These are phyloP conservation scores for Pseudocercospora eumusae DNA, from an alignment of 2,329 filamentous ascomycete genomes.

Conservation along the genomic window DNA sequence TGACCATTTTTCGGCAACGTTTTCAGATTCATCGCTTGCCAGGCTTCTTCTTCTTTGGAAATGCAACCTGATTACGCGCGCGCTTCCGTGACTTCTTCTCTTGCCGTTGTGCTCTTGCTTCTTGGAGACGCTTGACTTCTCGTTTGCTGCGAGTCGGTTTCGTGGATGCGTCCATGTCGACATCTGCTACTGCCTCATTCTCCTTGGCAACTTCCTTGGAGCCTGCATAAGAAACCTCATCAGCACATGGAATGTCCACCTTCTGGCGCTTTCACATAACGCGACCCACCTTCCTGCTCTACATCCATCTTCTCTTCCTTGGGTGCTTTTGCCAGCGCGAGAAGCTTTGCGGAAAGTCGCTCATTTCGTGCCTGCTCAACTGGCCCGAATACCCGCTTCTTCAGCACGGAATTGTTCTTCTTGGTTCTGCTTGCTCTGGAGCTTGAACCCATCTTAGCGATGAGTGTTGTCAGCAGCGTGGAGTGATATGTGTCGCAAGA, in stretches of 20 bases:
- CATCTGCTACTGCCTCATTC: slow-evolving; percentile 16
- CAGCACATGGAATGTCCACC: background rate
- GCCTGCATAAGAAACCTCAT: background rate
- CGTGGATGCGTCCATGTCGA: slow-evolving; percentile 42
- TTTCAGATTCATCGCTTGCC: slow-evolving; percentile 35
- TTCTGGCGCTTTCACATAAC: background rate
- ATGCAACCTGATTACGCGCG: slow-evolving; percentile 44
- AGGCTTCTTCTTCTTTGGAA: slow-evolving; percentile 35
- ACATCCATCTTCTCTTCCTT: slow-evolving; percentile 65
- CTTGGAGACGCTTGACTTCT: slow-evolving; percentile 28
- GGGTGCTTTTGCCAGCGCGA: slow-evolving; percentile 75
- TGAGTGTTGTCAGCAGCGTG: slow-evolving; percentile 15
- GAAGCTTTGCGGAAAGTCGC: slow-evolving; percentile 80
- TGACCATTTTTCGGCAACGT: background rate
- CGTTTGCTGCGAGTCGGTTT: slow-evolving; percentile 28
- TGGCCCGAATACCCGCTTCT: slow-evolving; percentile 80
- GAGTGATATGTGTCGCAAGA: background rate
- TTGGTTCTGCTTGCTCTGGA: slow-evolving; percentile 77
- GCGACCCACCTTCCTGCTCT: slow-evolving; percentile 42
- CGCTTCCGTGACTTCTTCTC: slow-evolving; percentile 43
- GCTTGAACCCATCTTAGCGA: slow-evolving; percentile 79
- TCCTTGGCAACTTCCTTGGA: background rate
- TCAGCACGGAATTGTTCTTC: slow-evolving; percentile 78
- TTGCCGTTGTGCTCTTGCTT: slow-evolving; percentile 40
- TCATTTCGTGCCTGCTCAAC: slow-evolving; percentile 76